Evolutionary conservation across 129 eudicot genomes (phyloP).

Genomic region (Artemisia argyi): DNA sequence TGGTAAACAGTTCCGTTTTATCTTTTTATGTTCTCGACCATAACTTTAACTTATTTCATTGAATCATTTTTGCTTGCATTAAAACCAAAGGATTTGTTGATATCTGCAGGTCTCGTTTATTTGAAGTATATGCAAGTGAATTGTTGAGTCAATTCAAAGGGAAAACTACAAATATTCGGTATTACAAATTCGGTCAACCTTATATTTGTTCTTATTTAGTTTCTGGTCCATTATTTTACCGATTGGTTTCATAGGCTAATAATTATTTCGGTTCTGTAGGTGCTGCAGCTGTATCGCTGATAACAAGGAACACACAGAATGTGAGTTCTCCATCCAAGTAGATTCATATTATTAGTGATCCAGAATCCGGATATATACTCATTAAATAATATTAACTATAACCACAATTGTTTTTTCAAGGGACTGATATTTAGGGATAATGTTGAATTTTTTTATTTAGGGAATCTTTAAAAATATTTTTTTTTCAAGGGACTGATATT

Average conservation of each 20-base stretch:
- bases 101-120: conserved; percentile 59
- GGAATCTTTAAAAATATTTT: too few relatives aligned
- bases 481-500: too few relatives aligned
- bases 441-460: too few relatives aligned
- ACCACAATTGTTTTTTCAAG: too few relatives aligned
- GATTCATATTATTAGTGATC: neutral
- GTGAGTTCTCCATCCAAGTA: conserved; percentile 36
- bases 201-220: conserved; percentile 14
- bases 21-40: neutral
- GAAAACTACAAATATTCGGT: conserved; percentile 47
- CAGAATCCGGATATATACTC: neutral
- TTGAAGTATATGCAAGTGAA: conserved; percentile 53
- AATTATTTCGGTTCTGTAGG: conserved; percentile 28
- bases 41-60: neutral
- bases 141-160: conserved; percentile 58
- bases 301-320: conserved; percentile 48
- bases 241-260: neutral
- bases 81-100: conserved; percentile 13
- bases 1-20: conserved; percentile 43
- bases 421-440: too few relatives aligned
- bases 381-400: too few relatives aligned
- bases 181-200: neutral
- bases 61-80: neutral
- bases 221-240: neutral
- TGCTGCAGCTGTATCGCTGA: conserved; percentile 51